These are phyloP conservation scores for Daedaleopsis sinensis DNA, from an alignment of 768 basidiomycete genomes.

Conservation along the genomic window DNA sequence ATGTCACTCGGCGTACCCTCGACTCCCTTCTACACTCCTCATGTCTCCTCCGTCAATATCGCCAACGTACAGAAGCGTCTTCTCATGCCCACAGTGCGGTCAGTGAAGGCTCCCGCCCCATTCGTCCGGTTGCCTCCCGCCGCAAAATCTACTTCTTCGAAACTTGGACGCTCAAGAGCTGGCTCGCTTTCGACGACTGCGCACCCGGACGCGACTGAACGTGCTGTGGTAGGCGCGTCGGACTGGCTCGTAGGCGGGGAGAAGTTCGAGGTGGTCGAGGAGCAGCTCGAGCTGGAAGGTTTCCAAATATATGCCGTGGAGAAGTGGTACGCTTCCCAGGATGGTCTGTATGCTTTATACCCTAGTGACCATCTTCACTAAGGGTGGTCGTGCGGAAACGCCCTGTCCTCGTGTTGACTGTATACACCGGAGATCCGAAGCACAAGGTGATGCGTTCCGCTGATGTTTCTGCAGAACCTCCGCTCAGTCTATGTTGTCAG, in stretches of 20 bases:
- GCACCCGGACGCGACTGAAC: conserved; percentile 21
- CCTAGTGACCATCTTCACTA: background rate
- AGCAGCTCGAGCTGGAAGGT: conserved; percentile 53
- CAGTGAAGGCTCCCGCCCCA: background rate
- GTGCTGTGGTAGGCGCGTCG: conserved; percentile 13
- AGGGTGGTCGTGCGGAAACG: conserved; percentile 73
- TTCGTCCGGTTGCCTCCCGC: conserved; percentile 14
- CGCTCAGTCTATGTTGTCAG: conserved; percentile 34
- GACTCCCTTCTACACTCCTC: conserved; percentile 23
- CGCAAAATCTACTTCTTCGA: conserved; percentile 21
- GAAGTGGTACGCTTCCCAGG: conserved; percentile 60
- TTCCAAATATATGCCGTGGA: conserved; percentile 89
- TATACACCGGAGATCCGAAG: conserved; percentile 74
- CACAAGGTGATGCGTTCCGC: conserved; percentile 51
- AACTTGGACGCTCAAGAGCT: conserved; percentile 24
- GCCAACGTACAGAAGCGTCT: conserved; percentile 14
- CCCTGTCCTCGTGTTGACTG: conserved; percentile 62
- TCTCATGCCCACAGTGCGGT: conserved; percentile 32
- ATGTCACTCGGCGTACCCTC: conserved; percentile 12
- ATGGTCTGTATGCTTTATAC: background rate
- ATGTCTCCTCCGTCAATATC: conserved; percentile 18
- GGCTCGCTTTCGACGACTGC: conserved; percentile 25
- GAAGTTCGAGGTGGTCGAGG: conserved; percentile 52
- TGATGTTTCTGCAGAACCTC: background rate
- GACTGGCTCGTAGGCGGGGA: conserved; percentile 48